Conservation (phyloP, 164 flowering plant genomes). For the Hamamelis virginiana region DNA sequence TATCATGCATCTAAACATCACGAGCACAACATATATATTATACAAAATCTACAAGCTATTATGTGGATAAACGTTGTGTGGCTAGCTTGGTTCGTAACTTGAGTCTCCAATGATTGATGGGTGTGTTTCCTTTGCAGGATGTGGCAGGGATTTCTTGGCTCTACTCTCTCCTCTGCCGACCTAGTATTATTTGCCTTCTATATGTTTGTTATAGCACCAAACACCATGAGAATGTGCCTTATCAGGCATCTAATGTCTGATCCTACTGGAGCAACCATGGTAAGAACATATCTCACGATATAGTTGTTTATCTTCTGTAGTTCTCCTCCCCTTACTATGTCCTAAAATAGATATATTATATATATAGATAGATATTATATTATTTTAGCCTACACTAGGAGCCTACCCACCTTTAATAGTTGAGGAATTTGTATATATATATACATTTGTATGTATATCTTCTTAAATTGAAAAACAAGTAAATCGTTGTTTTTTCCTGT, state of each 20-base stretch:
- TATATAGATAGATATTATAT: not conserved
- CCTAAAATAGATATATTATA: no score
- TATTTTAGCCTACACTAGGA: not conserved
- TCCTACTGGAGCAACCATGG: constrained; percentile 86
- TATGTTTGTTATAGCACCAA: constrained; percentile 91
- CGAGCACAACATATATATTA: no score
- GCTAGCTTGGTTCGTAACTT: not conserved
- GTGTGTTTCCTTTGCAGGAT: constrained; percentile 57
- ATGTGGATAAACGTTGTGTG: not conserved
- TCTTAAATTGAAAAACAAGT: not conserved
- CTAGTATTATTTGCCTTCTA: constrained; percentile 82
- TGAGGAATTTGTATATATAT: not conserved
- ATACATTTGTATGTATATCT: not conserved
- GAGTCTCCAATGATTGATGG: not conserved
- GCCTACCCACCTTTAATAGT: not conserved
- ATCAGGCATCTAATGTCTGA: constrained; percentile 83
- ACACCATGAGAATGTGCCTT: constrained; percentile 71
- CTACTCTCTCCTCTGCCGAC: constrained; percentile 77
- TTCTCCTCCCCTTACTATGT: not conserved
- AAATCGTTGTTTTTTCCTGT: no score
- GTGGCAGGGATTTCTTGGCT: constrained; percentile 96
- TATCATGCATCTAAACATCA: no score
- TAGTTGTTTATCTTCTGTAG: constrained; percentile 20
- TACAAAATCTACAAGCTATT: no score
- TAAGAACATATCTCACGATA: constrained; percentile 71